These are phyloP conservation scores for Cladosporium phlei DNA, from an alignment of 2,329 filamentous ascomycete genomes.

Conservation along the genomic window DNA sequence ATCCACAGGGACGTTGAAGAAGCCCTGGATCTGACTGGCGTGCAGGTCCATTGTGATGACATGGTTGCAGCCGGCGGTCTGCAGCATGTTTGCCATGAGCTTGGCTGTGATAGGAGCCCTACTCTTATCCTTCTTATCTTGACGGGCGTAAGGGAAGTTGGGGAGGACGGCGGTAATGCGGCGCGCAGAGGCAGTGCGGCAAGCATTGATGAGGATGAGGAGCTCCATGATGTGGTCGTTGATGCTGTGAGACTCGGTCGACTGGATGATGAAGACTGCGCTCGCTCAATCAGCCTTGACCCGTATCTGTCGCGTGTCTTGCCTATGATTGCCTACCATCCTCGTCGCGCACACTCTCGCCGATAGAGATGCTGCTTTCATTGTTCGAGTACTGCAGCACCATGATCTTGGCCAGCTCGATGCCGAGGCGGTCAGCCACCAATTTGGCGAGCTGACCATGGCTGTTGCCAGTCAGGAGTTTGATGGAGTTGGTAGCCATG, in stretches of 20 bases:
- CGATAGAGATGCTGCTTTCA: conserved; percentile 86
- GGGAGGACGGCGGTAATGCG: conserved; percentile 93
- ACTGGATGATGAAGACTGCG: conserved; percentile 87
- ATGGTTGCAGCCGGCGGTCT: conserved; percentile 87
- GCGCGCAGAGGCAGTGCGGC: conserved; percentile 76
- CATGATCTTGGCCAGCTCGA: conserved; percentile 73
- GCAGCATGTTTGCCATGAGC: conserved; percentile 95
- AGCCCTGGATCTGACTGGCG: conserved; percentile 89
- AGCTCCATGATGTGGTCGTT: conserved; percentile 98
- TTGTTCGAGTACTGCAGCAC: conserved; percentile 82
- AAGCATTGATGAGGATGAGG: conserved; percentile 96
- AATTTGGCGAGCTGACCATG: conserved; percentile 67
- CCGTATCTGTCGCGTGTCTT: not conserved
- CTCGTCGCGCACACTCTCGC: conserved; percentile 93
- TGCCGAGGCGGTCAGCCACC: conserved; percentile 66
- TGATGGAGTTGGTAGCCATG: conserved; percentile 71
- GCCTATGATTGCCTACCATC: conserved; percentile 56
- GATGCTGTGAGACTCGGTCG: conserved; percentile 89
- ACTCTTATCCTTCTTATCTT: conserved; percentile 97
- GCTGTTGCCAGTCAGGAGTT: conserved; percentile 70
- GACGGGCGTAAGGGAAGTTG: conserved; percentile 92
- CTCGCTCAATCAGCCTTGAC: conserved; percentile 10
- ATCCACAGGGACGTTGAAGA: conserved; percentile 79
- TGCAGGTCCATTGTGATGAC: conserved; percentile 97
- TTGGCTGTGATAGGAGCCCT: conserved; percentile 95